phyloP scores from a whole-genome alignment of 768 basidiomycete genomes.

The Mycena capillaripes region DNA sequence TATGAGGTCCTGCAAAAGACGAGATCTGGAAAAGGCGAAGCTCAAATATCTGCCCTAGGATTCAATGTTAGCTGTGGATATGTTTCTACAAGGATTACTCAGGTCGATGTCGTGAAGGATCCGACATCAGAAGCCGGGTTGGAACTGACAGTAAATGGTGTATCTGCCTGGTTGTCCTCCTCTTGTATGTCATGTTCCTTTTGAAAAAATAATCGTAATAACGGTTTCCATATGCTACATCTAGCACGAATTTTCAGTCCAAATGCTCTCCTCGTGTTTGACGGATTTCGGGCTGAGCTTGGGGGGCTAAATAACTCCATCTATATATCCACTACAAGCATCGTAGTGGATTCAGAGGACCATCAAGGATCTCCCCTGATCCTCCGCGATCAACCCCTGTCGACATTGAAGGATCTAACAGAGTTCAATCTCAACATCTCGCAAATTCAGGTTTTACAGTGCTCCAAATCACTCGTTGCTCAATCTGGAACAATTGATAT shows the following conservation, averaged over 20 bases:
- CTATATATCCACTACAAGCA: background rate
- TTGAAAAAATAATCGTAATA: no score
- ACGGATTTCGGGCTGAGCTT: no score
- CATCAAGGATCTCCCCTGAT: background rate
- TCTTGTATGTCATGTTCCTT: no score
- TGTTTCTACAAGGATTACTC: background rate
- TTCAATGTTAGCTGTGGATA: background rate
- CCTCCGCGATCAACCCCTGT: background rate
- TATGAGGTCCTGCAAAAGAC: background rate
- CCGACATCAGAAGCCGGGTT: no score
- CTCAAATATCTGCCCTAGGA: background rate
- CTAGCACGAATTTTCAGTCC: no score
- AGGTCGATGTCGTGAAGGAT: background rate
- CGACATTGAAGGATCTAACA: background rate
- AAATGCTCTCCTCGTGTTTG: no score
- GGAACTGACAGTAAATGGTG: background rate
- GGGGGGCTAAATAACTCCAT: background rate
- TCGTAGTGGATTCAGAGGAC: background rate
- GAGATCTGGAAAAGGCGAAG: background rate
- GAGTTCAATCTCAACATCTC: background rate
- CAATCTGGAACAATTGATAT: background rate
- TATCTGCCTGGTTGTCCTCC: no score
- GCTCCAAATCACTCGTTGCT: background rate
- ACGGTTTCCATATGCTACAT: no score
- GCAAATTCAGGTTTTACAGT: conserved; percentile 2